Conservation (phyloP, 371 early-diverging fungal genomes). For the Mortierella sp. region DNA sequence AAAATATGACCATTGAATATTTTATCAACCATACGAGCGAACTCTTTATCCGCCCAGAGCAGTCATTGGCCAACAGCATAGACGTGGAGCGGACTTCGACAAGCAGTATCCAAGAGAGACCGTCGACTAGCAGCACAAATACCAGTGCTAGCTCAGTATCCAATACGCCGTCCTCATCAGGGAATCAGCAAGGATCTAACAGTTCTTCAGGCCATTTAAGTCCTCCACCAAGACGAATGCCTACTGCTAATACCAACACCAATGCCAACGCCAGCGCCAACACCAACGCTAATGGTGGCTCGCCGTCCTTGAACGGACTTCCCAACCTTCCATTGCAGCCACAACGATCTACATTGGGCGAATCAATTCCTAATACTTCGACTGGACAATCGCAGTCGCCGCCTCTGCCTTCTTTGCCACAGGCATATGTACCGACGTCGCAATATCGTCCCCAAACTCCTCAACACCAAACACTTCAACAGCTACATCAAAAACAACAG, state of each 20-base stretch:
- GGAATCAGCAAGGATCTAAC: neutral
- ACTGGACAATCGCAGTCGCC: neutral
- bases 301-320: neutral
- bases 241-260: neutral
- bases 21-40: conserved; percentile 4
- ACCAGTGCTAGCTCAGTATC: neutral
- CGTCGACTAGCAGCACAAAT: conserved; percentile 13
- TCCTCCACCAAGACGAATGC: conserved; percentile 10
- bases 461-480: neutral
- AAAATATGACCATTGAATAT: conserved; percentile 62
- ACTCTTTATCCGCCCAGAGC: neutral
- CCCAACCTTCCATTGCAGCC: neutral
- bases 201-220: conserved; percentile 1
- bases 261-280: neutral
- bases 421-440: conserved; percentile 9
- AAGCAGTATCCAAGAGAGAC: conserved; percentile 12
- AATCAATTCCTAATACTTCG: neutral
- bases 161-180: neutral
- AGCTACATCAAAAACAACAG: conserved; percentile 16
- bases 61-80: neutral
- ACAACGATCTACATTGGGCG: neutral
- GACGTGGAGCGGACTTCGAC: conserved; percentile 1
- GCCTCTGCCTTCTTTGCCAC: neutral
- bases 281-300: neutral
- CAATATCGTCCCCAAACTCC: conserved; percentile 11